phyloP scores from a whole-genome alignment of 495 filamentous ascomycete species.

The Hypoxylon intermedium region DNA sequence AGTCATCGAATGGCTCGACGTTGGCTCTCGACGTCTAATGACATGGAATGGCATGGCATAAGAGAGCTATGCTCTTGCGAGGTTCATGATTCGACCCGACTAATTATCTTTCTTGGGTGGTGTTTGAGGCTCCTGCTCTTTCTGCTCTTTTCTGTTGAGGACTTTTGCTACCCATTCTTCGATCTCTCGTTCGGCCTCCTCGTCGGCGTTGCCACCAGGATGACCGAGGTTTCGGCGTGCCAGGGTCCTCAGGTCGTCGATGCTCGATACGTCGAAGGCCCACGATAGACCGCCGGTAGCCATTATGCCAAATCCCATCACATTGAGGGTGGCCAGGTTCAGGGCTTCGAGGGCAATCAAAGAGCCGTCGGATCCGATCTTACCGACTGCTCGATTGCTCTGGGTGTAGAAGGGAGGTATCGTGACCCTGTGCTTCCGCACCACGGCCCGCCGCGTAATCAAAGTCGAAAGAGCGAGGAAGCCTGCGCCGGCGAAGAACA shows the following conservation, averaged over 20 bases:
- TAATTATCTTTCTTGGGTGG: slow-evolving; percentile 19
- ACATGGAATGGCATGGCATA: neutral
- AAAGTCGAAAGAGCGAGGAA: slow-evolving; percentile 73
- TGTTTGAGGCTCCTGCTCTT: slow-evolving; percentile 13
- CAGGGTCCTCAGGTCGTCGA: slow-evolving; percentile 71
- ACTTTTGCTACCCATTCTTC: slow-evolving; percentile 72
- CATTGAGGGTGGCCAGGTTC: slow-evolving; percentile 82
- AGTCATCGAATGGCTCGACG: slow-evolving; percentile 1
- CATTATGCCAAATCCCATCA: slow-evolving; percentile 73
- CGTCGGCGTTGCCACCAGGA: slow-evolving; percentile 55
- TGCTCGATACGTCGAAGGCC: slow-evolving; percentile 71
- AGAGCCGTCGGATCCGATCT: slow-evolving; percentile 35
- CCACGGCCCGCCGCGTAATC: slow-evolving; percentile 73
- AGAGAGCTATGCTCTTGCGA: slow-evolving; percentile 5
- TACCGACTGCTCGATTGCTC: slow-evolving; percentile 52
- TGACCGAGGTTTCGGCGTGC: slow-evolving; percentile 56
- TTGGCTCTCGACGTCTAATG: slow-evolving; percentile 1
- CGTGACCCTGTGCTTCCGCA: slow-evolving; percentile 58
- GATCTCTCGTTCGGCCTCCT: slow-evolving; percentile 69
- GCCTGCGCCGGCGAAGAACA: slow-evolving; percentile 74
- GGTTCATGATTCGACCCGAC: neutral
- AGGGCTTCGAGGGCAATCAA: slow-evolving; percentile 79
- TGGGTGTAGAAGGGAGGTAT: slow-evolving; percentile 72
- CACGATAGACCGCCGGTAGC: slow-evolving; percentile 69
- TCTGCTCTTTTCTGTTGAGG: slow-evolving; percentile 61